phyloP scores from a whole-genome alignment of 2,329 filamentous ascomycete genomes.

The Scedosporium boydii region DNA sequence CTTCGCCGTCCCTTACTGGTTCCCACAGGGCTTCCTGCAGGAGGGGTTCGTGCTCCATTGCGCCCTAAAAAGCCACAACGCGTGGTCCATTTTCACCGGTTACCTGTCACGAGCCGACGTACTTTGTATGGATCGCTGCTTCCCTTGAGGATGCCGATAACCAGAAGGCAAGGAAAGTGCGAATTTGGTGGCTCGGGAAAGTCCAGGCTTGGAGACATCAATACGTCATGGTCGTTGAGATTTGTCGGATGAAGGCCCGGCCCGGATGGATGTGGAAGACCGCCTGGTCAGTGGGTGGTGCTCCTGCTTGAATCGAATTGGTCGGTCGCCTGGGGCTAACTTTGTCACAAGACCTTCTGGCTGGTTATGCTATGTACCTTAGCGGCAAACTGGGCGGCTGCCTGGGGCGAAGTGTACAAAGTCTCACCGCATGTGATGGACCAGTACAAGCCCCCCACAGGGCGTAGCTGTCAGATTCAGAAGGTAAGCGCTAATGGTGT shows the following conservation, averaged over 20 bases:
- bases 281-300: not conserved
- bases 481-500: not conserved
- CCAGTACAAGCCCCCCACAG: not conserved
- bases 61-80: too few species aligned
- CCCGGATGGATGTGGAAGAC: not conserved
- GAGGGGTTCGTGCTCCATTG: too few species aligned
- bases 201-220: not conserved
- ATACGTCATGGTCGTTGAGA: not conserved
- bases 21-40: too few species aligned
- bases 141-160: too few species aligned
- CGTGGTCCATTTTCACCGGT: too few species aligned
- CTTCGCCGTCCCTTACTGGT: too few species aligned
- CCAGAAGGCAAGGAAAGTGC: too few species aligned
- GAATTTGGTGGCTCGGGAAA: too few species aligned
- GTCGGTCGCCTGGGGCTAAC: not conserved
- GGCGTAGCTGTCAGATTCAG: not conserved
- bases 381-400: not conserved
- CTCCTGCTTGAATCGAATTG: too few species aligned
- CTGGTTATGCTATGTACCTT: not conserved
- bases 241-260: not conserved
- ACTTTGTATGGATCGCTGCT: too few species aligned
- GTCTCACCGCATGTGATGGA: not conserved
- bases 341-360: not conserved
- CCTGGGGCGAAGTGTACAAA: not conserved
- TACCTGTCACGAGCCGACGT: too few species aligned